These are phyloP conservation scores for Entelexis sorbosivorans DNA, from an alignment of 1,139 yeast genomes.

Conservation along the genomic window DNA sequence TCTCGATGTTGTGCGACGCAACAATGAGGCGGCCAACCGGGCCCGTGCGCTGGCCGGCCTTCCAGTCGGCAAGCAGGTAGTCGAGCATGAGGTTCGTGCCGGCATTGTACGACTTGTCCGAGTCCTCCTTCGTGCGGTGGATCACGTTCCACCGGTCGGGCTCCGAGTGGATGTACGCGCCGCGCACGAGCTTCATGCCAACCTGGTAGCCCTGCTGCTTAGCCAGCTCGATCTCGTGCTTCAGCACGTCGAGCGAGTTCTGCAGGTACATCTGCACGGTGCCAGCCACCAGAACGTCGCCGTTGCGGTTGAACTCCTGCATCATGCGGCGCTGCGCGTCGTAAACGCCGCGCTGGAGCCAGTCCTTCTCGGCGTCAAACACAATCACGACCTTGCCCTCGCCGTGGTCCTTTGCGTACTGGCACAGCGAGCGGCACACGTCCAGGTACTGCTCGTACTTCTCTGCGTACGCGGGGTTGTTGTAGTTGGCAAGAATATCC, in stretches of 20 bases:
- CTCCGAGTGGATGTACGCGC: constrained; percentile 92
- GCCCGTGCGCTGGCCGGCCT: constrained; percentile 31
- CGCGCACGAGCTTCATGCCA: constrained; percentile 91
- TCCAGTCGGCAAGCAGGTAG: constrained; percentile 43
- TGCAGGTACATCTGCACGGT: constrained; percentile 88
- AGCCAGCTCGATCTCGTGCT: constrained; percentile 58
- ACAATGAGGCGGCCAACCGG: constrained; percentile 77
- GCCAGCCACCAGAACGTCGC: constrained; percentile 64
- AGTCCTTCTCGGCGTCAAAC: constrained; percentile 85
- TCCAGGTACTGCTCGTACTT: constrained; percentile 52
- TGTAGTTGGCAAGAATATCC: constrained; percentile 54
- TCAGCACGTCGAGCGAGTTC: constrained; percentile 53
- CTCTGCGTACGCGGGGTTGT: constrained; percentile 41
- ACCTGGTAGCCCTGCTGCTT: constrained; percentile 49
- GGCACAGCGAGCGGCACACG: constrained; percentile 54
- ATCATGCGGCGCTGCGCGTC: constrained; percentile 78
- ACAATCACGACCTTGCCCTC: constrained; percentile 80
- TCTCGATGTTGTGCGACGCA: constrained; percentile 79
- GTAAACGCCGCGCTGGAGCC: constrained; percentile 83
- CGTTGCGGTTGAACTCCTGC: constrained; percentile 54
- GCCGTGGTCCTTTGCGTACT: constrained; percentile 54
- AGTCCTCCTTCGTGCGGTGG: constrained; percentile 60
- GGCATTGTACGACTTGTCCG: constrained; percentile 65
- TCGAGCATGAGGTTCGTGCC: constrained; percentile 59
- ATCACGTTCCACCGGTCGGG: constrained; percentile 55